A percentile compares a stretch with the other conserved stretches of the same genome.
phyloP scores from a whole-genome alignment of 306 rosid genomes.

The Vicia faba region DNA sequence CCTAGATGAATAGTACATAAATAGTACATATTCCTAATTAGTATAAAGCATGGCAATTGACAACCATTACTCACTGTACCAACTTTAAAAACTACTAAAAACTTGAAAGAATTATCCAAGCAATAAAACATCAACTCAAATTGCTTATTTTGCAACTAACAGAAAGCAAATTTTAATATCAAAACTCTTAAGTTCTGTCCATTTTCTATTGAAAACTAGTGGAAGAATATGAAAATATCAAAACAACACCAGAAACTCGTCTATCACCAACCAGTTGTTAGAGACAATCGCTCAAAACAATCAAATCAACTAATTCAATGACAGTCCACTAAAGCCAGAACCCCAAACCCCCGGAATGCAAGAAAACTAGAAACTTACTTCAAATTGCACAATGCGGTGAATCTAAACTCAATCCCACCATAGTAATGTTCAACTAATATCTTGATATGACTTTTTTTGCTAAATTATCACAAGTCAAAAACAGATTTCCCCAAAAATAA shows the following conservation, averaged over 20 bases:
- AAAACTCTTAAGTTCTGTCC: conserved; percentile 15
- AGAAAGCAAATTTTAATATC: not conserved
- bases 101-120: not conserved
- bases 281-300: too few species aligned
- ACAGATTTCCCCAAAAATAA: too few species aligned
- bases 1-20: conserved; percentile 3
- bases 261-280: not conserved
- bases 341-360: too few species aligned
- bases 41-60: not conserved
- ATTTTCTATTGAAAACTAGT: not conserved
- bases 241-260: conserved; percentile 30
- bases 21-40: not conserved
- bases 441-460: too few species aligned
- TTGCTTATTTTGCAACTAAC: conserved; percentile 4
- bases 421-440: too few species aligned
- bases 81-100: not conserved
- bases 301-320: too few species aligned
- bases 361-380: too few species aligned
- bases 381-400: too few species aligned
- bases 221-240: conserved; percentile 7
- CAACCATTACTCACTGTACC: not conserved
- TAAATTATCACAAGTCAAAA: too few species aligned
- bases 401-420: too few species aligned
- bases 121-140: not conserved
- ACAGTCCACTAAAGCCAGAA: too few species aligned